Evolutionary conservation across 2,329 filamentous ascomycete species (phyloP), one percentile per base, ranked within the genome.

Genomic region (Fusarium nematophilum): DNA sequence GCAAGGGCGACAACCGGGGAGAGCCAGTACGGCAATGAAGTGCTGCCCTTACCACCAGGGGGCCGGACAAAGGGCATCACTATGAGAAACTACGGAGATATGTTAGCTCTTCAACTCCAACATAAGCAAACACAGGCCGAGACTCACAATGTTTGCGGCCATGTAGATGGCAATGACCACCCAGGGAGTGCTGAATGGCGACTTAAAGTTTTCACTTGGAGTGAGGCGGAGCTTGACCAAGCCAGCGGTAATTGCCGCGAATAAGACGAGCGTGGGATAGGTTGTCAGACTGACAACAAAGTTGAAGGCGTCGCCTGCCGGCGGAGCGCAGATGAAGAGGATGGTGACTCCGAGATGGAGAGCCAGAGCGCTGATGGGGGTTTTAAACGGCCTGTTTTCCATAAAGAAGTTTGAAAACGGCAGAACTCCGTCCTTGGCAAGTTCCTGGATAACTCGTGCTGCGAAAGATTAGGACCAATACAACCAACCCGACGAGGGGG

Each of bases 391-490:
- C 2, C 65, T 47, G 18, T 68, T 68, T 31, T 67, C 66, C 65
- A 68, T 67, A 8, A 66, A 64, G 7, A 68, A 17, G 36, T 68
- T 54, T 8, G 65, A 57, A n/a, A 68, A 68, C 7, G 66, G 66
- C 11, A 68, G 27, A 3, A 66, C 53, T 4, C 57, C 57, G 15
- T 60, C 53, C 5, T 60, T 57, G n/a, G 48, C 57, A 3, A 60
- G 54, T 27, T 68, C 65, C 23, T 67, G 66, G 4, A 67, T 57
- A 8, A 68, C 40, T 4, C 66, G 63, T 6, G 54, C 57, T 61
- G 3, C 4, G 1, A 23, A 8, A 8, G 5, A 17, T 40, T 8
- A 50, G 55, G 11, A 17, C 10, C 10, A 2, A 30, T 13, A 5
- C 1, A n/a, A 10, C 6, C 11, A n/a, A 15, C 17, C 5, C 11